phyloP scores from a whole-genome alignment of 352 stramenopile species.

The Globisporangium uncinulatum region DNA sequence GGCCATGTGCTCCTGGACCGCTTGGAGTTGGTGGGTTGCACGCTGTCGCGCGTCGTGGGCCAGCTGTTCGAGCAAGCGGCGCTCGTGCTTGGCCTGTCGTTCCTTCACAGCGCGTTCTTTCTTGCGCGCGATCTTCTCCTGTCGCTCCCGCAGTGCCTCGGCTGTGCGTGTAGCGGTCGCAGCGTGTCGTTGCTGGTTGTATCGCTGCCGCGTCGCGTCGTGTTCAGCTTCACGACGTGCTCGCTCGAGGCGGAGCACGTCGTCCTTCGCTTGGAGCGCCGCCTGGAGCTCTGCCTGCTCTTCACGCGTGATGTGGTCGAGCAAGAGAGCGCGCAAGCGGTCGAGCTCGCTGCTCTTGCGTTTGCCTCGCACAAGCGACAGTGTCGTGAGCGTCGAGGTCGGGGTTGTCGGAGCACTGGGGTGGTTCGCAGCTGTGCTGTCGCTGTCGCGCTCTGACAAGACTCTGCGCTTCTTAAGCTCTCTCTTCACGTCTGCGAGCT shows the following conservation, averaged over 20 bases:
- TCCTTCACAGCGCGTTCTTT: slow-evolving; percentile 59
- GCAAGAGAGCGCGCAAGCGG: slow-evolving; percentile 22
- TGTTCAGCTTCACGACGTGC: slow-evolving; percentile 33
- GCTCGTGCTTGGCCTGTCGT: slow-evolving; percentile 52
- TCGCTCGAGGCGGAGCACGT: slow-evolving; percentile 48
- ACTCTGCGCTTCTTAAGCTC: slow-evolving; percentile 41
- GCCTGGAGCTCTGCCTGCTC: slow-evolving; percentile 43
- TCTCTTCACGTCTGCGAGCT: slow-evolving; percentile 35
- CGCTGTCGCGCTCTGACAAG: neutral
- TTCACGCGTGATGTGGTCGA: slow-evolving; percentile 32
- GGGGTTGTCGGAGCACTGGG: neutral
- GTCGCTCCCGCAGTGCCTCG: slow-evolving; percentile 52
- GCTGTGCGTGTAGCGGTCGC: slow-evolving; percentile 49
- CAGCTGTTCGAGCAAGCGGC: slow-evolving; percentile 31
- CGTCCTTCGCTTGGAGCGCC: slow-evolving; percentile 45
- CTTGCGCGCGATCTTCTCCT: slow-evolving; percentile 55
- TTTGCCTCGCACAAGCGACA: slow-evolving; percentile 2
- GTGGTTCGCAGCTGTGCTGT: neutral
- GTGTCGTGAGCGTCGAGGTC: slow-evolving; percentile 1
- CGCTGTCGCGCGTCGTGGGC: slow-evolving; percentile 36
- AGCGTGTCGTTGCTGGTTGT: slow-evolving; percentile 41
- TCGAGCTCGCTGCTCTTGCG: slow-evolving; percentile 16
- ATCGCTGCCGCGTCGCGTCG: slow-evolving; percentile 32
- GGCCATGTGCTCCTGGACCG: slow-evolving; percentile 47
- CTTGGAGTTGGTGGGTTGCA: slow-evolving; percentile 31